Conservation (phyloP, 1,139 yeast genomes). For the Blastobotrys persicus region DNA sequence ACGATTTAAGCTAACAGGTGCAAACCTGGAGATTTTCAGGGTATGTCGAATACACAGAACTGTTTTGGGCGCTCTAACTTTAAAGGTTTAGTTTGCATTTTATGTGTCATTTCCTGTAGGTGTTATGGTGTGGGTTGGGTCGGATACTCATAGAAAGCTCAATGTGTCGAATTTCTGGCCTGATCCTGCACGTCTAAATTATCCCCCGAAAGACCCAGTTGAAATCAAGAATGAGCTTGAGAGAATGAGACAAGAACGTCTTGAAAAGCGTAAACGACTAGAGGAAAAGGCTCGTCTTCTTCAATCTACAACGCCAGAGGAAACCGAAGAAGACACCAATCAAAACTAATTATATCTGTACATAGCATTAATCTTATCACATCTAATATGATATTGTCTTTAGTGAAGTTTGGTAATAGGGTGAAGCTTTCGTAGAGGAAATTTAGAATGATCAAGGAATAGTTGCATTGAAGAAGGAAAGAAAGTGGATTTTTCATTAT, state of each 20-base stretch:
- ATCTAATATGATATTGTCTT: not conserved
- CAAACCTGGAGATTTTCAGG: slow-evolving; percentile 60
- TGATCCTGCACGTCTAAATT: slow-evolving; percentile 85
- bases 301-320: slow-evolving; percentile 39
- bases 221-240: slow-evolving; percentile 91
- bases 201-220: slow-evolving; percentile 88
- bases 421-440: no score
- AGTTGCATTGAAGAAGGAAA: no score
- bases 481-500: no score
- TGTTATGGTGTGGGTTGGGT: slow-evolving; percentile 89
- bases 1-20: slow-evolving; percentile 30
- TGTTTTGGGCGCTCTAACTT: not conserved
- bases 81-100: slow-evolving; percentile 74
- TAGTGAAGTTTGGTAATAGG: no score
- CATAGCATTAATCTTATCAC: not conserved
- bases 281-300: slow-evolving; percentile 69
- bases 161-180: slow-evolving; percentile 98
- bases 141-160: slow-evolving; percentile 82
- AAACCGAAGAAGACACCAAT: not conserved
- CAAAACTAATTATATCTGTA: slow-evolving; percentile 1
- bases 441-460: no score
- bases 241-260: slow-evolving; percentile 70
- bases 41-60: slow-evolving; percentile 45
- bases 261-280: slow-evolving; percentile 67
- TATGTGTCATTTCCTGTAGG: slow-evolving; percentile 82